These are phyloP conservation scores for Ostreobium quekettii DNA, from an alignment of 139 green algal species.

Conservation along the genomic window DNA sequence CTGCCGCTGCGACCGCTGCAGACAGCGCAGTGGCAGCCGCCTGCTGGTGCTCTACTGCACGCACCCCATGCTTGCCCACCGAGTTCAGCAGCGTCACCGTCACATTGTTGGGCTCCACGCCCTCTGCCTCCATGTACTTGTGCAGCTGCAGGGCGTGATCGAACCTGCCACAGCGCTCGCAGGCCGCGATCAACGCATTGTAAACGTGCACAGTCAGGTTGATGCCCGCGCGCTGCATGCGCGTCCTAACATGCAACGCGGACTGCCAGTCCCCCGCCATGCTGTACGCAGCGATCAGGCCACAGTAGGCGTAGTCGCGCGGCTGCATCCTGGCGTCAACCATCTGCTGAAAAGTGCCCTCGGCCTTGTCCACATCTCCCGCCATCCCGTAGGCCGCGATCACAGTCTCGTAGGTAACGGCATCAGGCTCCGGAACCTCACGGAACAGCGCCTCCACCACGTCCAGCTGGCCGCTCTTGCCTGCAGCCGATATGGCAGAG, in stretches of 20 bases:
- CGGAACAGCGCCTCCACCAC: conserved; percentile 58
- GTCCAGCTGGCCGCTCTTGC: conserved; percentile 52
- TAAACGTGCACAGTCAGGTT: conserved; percentile 60
- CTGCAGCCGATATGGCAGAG: conserved; percentile 68
- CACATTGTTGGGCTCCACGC: conserved; percentile 40
- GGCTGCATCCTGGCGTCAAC: conserved; percentile 28
- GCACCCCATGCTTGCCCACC: conserved; percentile 54
- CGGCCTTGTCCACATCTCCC: conserved; percentile 39
- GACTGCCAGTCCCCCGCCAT: conserved; percentile 48
- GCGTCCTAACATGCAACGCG: conserved; percentile 37
- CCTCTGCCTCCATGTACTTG: conserved; percentile 30
- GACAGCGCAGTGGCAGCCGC: conserved; percentile 55
- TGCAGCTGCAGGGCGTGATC: conserved; percentile 45
- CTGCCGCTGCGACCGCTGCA: conserved; percentile 69
- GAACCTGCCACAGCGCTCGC: conserved; percentile 53
- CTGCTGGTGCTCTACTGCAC: conserved; percentile 63
- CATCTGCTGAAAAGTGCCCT: conserved; percentile 38
- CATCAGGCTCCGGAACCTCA: conserved; percentile 39
- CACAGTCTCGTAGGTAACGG: conserved; percentile 65
- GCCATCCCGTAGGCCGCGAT: conserved; percentile 66
- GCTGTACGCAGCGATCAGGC: conserved; percentile 60
- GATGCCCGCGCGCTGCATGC: conserved; percentile 10
- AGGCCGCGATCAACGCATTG: conserved; percentile 77
- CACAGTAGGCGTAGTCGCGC: conserved; percentile 70
- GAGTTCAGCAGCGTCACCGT: conserved; percentile 46